Conservation (phyloP, 2,329 filamentous ascomycete genomes). For the Diaporthe velutina region DNA sequence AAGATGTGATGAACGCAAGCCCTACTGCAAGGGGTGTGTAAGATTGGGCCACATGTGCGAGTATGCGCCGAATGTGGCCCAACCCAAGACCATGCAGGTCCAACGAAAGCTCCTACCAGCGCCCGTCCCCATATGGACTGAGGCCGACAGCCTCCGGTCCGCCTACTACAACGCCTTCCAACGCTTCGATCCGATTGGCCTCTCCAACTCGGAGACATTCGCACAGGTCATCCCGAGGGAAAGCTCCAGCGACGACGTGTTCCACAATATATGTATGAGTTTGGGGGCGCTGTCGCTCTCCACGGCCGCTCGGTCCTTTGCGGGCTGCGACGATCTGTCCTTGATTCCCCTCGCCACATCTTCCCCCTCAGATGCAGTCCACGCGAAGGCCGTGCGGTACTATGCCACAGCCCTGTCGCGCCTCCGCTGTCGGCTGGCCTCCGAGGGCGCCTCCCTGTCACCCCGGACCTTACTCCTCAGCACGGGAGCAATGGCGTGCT, state of each 20-base stretch:
- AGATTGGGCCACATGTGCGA: background rate
- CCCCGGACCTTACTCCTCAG: slow-evolving; percentile 5
- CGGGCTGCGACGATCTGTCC: background rate
- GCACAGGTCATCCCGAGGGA: background rate
- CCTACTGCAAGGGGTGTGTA: slow-evolving; percentile 12
- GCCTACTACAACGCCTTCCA: slow-evolving; percentile 7
- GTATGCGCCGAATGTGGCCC: background rate
- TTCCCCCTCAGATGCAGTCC: background rate
- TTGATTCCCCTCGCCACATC: background rate
- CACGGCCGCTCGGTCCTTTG: background rate
- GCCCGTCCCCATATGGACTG: background rate
- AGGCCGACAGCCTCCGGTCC: slow-evolving; percentile 2
- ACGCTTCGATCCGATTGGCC: background rate
- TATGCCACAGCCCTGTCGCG: background rate
- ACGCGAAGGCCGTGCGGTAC: slow-evolving; percentile 5
- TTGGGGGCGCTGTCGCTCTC: slow-evolving; percentile 4
- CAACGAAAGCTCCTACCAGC: background rate
- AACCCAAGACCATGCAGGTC: background rate
- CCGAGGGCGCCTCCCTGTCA: background rate
- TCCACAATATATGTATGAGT: background rate
- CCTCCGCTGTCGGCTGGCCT: background rate
- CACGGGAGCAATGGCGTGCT: slow-evolving; percentile 1
- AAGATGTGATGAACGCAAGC: slow-evolving; percentile 19
- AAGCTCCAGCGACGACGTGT: background rate
- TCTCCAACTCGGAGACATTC: background rate